Evolutionary conservation across 495 filamentous ascomycete species (phyloP).

Genomic region (Polyplosphaeria fusca): DNA sequence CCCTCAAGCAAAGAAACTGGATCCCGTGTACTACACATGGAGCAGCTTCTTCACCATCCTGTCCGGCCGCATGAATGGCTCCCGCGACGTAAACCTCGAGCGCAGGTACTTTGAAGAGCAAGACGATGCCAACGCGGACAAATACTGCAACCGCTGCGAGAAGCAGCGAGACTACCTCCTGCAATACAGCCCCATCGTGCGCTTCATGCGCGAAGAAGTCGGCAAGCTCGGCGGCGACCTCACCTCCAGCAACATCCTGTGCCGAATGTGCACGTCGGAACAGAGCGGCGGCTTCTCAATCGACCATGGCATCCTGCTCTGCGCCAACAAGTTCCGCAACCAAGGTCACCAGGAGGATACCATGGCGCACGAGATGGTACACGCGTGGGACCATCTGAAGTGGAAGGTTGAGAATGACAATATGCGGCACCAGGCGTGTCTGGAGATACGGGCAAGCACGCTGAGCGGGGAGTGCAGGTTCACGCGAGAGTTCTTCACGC

Average conservation of each 20-base stretch:
- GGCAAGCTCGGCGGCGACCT: conserved; percentile 70
- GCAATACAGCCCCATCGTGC: conserved; percentile 75
- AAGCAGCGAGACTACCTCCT: conserved; percentile 74
- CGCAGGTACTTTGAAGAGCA: conserved; percentile 60
- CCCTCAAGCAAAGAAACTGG: conserved; percentile 17
- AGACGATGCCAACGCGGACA: conserved; percentile 62
- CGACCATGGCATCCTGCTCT: conserved; percentile 80
- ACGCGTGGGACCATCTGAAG: conserved; percentile 88
- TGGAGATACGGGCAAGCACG: conserved; percentile 93
- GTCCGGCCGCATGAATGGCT: conserved; percentile 58
- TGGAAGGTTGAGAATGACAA: conserved; percentile 83
- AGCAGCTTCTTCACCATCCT: conserved; percentile 76
- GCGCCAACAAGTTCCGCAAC: conserved; percentile 79
- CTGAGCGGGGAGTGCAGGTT: conserved; percentile 93
- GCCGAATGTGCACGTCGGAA: conserved; percentile 65
- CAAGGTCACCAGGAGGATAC: conserved; percentile 83
- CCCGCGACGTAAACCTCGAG: conserved; percentile 57
- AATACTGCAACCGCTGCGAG: conserved; percentile 76
- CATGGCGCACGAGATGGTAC: conserved; percentile 94
- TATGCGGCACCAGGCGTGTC: conserved; percentile 86
- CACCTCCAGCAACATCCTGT: conserved; percentile 70
- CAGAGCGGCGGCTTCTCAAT: conserved; percentile 80
- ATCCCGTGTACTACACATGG: conserved; percentile 54
- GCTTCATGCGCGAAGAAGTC: conserved; percentile 78
- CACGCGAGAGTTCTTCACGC: conserved; percentile 75